Evolutionary conservation across 208 protist genomes (phyloP), one percentile per base, ranked within the genome.

Genomic region (Crithidia sp.): DNA sequence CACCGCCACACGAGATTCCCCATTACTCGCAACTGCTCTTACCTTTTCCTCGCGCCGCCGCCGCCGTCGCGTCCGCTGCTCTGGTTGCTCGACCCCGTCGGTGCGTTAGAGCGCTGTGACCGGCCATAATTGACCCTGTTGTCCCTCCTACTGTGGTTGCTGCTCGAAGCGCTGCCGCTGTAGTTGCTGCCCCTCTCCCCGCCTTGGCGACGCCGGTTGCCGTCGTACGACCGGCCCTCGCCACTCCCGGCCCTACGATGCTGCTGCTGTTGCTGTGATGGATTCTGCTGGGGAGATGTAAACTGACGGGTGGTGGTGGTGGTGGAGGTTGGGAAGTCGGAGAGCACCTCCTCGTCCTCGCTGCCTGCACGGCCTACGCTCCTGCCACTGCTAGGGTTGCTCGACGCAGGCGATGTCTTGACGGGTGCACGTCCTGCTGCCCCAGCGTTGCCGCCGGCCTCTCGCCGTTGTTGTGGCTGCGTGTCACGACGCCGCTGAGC

Each of bases 231-330:
- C 12, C 40, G 12, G 54, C 65, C 17, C 53, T 53, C 28, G 65
- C 40, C 40, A 17, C 65, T 28, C 6, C 40, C 12, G 3, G 45
- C 45, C 45, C 12, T 49, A 8, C 39, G 16, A 41, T n/a, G 36
- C 40, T 50, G 19, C 19, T 47, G 52, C 56, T 70, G 16, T 39
- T 61, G 36, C 71, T 77, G 58, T 39, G 43, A 47, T 37, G 7
- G 45, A 0, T 49, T 7, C 45, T 49, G 45, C 45, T 49, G 45
- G 45, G 7, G 0, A 13, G 45, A 7, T 13, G 45, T 0, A 14
- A 2, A 49, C 12, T 7, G 45, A 49, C 45, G 45, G 12, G 9
- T 49, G 9, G 45, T 49, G 45, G 45, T 0, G 12, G 9, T 49
- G 9, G 45, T 49, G 45, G 45, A 49, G 0, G 45, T 13, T 7